These are phyloP conservation scores for Parsonsia alboflavescens DNA, from an alignment of 257 asterid genomes.

Conservation along the genomic window DNA sequence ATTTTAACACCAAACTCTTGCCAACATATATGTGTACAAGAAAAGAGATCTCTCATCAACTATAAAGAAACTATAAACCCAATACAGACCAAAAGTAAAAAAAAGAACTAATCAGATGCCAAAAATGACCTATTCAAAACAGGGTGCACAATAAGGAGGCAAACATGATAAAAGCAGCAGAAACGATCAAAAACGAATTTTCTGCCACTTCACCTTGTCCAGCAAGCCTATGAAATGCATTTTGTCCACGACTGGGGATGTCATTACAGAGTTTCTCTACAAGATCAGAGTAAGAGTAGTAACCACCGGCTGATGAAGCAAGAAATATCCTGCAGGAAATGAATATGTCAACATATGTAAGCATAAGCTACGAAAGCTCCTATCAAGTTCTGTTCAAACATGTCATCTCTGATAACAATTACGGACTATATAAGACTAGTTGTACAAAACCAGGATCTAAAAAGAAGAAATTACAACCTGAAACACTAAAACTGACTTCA, in stretches of 20 bases:
- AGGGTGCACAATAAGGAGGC: constrained; percentile 13
- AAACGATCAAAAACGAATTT: constrained; percentile 31
- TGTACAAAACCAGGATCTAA: background rate
- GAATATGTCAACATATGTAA: background rate
- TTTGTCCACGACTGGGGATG: constrained; percentile 10
- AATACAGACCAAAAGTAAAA: background rate
- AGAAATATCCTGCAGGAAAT: constrained; percentile 29
- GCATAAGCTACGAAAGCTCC: background rate
- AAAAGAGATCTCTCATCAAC: background rate
- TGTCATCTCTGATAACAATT: background rate
- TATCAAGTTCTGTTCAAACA: background rate
- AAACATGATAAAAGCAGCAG: constrained; percentile 37
- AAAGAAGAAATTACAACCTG: background rate
- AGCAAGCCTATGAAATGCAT: constrained; percentile 11
- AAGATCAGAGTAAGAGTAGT: constrained; percentile 9
- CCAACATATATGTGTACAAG: background rate
- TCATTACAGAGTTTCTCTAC: constrained; percentile 5
- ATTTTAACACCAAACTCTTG: too few relatives aligned
- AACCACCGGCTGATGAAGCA: constrained; percentile 26
- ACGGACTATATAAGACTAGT: background rate
- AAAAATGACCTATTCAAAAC: constrained; percentile 9
- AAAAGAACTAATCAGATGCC: background rate
- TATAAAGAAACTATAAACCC: background rate
- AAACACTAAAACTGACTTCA: background rate
- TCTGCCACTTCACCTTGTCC: constrained; percentile 37